Evolutionary conservation across 495 filamentous ascomycete genomes (phyloP), one percentile per base, ranked within the genome.

Genomic region (Talaromyces ruber): DNA sequence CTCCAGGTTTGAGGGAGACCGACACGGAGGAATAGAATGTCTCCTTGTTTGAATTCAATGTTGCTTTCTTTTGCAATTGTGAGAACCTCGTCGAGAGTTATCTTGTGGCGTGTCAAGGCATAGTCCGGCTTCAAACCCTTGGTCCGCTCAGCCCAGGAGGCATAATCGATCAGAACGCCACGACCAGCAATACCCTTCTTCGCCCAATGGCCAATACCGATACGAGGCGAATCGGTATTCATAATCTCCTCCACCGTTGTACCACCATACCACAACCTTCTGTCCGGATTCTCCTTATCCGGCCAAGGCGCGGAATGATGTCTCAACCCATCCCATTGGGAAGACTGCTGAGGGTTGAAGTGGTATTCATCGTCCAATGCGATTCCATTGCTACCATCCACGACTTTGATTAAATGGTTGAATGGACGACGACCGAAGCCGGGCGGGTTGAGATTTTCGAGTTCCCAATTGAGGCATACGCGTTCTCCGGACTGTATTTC

Each of bases 281-380:
- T 65, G 62, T 74, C 58, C 63, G 68, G 24, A 66, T 74, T 66
- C 70, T 76, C 54, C 60, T 72, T 45, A 61, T 69, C 71, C 6
- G 74, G 74, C 0, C 67, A 71, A 7, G 76, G 76, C 2, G 66
- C 68, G 25, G 71, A 74, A 62, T 79, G 76, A 66, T 91, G 88
- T 54, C 86, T 76, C n/a, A 92, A 78, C 21, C 87, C 86, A 66
- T 93, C 89, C 89, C 89, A 92, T 71, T 93, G 89, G 3, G 85
- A 88, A 26, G 83, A 83, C 65, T 84, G 82, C 67, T 92, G 89
- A 0, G 89, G 91, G 70, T 92, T 92, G 71, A 92, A 80, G 26
- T 82, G 79, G 62, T 90, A 86, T 62, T 88, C 78, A 64, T 91
- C 88, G 64, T 89, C 86, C 61, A 86, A 84, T 2, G 80, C 81